A percentile compares a stretch with the other conserved stretches of the same genome.
Conservation (phyloP, 345 rosid genomes). For the Boechera retrofracta region DNA sequence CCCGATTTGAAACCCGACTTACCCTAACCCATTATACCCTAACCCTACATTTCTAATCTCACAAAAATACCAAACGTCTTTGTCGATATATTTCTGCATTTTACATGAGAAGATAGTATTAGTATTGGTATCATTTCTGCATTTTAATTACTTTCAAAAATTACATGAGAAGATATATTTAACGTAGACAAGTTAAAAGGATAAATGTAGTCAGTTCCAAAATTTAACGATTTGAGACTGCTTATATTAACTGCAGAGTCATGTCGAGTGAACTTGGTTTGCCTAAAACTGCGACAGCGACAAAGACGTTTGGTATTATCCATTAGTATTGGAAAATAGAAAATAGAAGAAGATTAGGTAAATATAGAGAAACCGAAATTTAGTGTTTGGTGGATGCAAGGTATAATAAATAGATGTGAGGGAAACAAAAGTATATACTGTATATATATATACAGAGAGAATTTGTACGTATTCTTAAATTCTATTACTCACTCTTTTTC, state of each 20-base stretch:
- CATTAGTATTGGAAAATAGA: constrained; percentile 4
- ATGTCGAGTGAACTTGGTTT: constrained; percentile 17
- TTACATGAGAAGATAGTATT: not conserved
- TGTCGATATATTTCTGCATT: too few species aligned
- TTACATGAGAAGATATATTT: not conserved
- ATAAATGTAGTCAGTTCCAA: not conserved
- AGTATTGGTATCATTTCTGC: constrained; percentile 52
- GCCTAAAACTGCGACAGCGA: constrained; percentile 17
- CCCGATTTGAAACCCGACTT: too few species aligned
- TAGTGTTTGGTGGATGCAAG: constrained; percentile 22
- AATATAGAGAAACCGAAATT: not conserved
- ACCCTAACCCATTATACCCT: too few species aligned
- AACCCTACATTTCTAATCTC: too few species aligned
- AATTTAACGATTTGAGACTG: not conserved
- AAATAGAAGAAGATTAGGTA: not conserved
- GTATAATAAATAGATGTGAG: not conserved
- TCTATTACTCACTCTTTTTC: not conserved
- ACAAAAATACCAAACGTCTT: too few species aligned
- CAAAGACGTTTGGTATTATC: constrained; percentile 25
- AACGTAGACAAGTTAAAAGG: not conserved
- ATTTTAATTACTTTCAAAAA: not conserved
- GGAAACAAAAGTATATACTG: not conserved
- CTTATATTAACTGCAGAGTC: constrained; percentile 30
- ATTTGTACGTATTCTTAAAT: not conserved
- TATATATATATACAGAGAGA: not conserved